phyloP scores from a whole-genome alignment of 352 stramenopile species.

The Pythium graminicola region DNA sequence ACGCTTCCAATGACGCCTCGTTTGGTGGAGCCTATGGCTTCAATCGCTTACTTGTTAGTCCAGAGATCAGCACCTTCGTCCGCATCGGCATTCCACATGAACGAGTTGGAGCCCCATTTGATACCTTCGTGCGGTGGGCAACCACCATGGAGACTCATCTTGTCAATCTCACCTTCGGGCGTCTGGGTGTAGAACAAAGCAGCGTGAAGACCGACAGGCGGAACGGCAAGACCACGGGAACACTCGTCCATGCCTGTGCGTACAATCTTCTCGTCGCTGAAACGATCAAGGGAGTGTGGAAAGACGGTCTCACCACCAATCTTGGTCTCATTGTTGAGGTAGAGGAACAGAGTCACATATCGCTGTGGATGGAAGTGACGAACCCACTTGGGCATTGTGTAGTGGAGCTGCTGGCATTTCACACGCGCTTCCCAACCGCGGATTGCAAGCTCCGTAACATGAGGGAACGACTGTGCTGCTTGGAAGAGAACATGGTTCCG shows the following conservation, averaged over 20 bases:
- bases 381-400: slow-evolving; percentile 56
- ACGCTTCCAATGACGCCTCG: not conserved
- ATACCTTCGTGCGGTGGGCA: slow-evolving; percentile 80
- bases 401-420: slow-evolving; percentile 29
- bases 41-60: slow-evolving; percentile 54
- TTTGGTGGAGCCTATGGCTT: no score
- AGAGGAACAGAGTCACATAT: slow-evolving; percentile 96
- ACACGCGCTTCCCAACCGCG: slow-evolving; percentile 60
- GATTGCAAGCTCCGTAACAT: slow-evolving; percentile 57
- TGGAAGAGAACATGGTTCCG: slow-evolving; percentile 61
- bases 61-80: slow-evolving; percentile 75
- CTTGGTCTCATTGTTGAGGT: slow-evolving; percentile 94
- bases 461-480: slow-evolving; percentile 50
- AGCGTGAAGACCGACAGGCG: slow-evolving; percentile 57
- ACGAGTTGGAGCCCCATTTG: slow-evolving; percentile 20
- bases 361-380: slow-evolving; percentile 89
- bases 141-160: slow-evolving; percentile 74
- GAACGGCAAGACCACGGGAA: slow-evolving; percentile 65
- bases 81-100: slow-evolving; percentile 38
- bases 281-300: slow-evolving; percentile 77
- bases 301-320: slow-evolving; percentile 97
- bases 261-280: slow-evolving; percentile 59
- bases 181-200: slow-evolving; percentile 85
- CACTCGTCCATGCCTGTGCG: slow-evolving; percentile 78
- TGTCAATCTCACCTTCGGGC: slow-evolving; percentile 59